Percentiles rank a stretch among this genome's conserved stretches.
Conservation (phyloP, 2,329 filamentous ascomycete species). For the Ophiocordyceps camponoti-floridani region DNA sequence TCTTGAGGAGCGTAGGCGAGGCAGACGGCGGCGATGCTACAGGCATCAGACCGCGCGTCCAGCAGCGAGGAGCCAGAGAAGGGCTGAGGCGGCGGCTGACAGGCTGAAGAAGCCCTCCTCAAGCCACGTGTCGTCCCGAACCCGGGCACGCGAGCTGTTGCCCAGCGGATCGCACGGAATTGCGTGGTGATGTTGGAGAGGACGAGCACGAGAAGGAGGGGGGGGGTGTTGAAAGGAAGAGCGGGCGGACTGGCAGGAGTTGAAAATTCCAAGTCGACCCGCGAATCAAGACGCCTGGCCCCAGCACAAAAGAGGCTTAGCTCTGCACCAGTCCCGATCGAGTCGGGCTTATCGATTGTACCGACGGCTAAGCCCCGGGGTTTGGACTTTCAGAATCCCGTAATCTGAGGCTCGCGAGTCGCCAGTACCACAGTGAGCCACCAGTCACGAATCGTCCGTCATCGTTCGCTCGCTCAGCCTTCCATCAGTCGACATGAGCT, state of each 20-base stretch:
- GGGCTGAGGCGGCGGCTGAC: conserved; percentile 11
- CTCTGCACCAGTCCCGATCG: conserved; percentile 13
- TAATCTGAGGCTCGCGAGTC: too few species aligned
- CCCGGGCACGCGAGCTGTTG: conserved; percentile 15
- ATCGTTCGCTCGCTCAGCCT: too few species aligned
- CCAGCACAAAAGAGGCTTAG: conserved; percentile 18
- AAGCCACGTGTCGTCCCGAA: conserved; percentile 17
- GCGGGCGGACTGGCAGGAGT: conserved; percentile 11
- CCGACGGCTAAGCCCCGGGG: conserved; percentile 16
- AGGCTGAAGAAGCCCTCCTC: conserved; percentile 10
- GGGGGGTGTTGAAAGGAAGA: conserved; percentile 10
- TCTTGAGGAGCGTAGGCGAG: conserved; percentile 66
- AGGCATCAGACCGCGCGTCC: conserved; percentile 56
- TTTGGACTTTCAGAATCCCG: too few species aligned
- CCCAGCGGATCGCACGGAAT: conserved; percentile 14
- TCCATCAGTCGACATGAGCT: conserved; percentile 31
- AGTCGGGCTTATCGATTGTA: conserved; percentile 14
- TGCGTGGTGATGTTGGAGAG: conserved; percentile 12
- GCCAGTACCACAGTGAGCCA: too few species aligned
- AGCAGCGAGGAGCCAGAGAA: conserved; percentile 20
- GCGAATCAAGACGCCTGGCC: conserved; percentile 19
- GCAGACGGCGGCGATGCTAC: conserved; percentile 58
- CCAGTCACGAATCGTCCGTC: too few species aligned
- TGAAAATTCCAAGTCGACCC: conserved; percentile 27
- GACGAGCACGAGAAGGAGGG: conserved; percentile 9